phyloP scores from a whole-genome alignment of 371 early-diverging fungal species.

The Rhizomucor pusillus region DNA sequence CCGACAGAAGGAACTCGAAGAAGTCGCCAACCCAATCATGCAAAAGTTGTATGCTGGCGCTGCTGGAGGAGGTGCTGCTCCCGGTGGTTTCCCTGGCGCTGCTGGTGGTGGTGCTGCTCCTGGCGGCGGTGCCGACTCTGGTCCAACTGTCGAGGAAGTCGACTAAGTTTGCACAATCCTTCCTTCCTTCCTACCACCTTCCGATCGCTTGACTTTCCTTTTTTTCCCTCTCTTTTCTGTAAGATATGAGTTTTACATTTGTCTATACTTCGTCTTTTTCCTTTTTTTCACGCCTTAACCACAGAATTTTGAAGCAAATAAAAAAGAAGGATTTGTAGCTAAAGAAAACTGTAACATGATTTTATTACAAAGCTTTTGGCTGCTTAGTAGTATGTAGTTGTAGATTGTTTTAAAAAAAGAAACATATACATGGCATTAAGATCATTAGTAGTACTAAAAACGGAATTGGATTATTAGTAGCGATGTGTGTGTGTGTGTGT shows the following conservation, averaged over 20 bases:
- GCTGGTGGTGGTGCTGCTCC: conserved; percentile 55
- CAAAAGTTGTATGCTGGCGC: conserved; percentile 75
- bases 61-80: conserved; percentile 48
- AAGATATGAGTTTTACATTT: background rate
- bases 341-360: too few relatives aligned
- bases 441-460: too few relatives aligned
- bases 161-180: conserved; percentile 26
- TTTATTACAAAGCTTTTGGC: too few relatives aligned
- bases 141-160: conserved; percentile 48
- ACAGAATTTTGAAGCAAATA: too few relatives aligned
- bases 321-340: too few relatives aligned
- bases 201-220: background rate
- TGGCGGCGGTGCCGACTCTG: conserved; percentile 67
- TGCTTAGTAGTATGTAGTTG: too few relatives aligned
- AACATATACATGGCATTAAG: too few relatives aligned
- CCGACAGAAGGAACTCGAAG: conserved; percentile 94
- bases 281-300: background rate
- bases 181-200: background rate
- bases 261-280: background rate
- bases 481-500: too few relatives aligned
- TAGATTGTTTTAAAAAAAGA: too few relatives aligned
- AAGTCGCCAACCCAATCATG: conserved; percentile 95
- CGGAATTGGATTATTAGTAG: too few relatives aligned
- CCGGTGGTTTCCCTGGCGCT: conserved; percentile 60
- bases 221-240: background rate